phyloP scores from a whole-genome alignment of 2,329 filamentous ascomycete genomes.

The Westerdykella aurantiaca region DNA sequence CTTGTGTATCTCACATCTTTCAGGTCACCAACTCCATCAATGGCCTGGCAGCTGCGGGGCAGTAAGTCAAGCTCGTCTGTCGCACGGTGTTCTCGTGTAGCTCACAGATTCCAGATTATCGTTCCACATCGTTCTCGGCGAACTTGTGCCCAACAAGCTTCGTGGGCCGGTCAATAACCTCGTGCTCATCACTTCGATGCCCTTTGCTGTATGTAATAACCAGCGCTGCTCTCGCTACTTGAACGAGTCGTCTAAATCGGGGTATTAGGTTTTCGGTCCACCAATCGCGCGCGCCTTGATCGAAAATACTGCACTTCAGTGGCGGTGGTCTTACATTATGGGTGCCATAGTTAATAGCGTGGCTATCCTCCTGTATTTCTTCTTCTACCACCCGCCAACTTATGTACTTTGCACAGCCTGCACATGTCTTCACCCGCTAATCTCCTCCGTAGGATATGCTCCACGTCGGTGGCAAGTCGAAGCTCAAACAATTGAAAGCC shows the following conservation, averaged over 20 bases:
- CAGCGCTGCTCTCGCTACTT: too few species aligned
- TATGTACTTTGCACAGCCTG: slow-evolving; percentile 16
- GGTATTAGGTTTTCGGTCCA: slow-evolving; percentile 17
- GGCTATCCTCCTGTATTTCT: slow-evolving; percentile 26
- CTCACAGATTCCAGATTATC: slow-evolving; percentile 15
- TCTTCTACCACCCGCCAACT: slow-evolving; percentile 35
- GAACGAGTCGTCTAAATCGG: too few species aligned
- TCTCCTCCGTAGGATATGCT: slow-evolving; percentile 24
- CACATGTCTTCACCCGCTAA: neutral
- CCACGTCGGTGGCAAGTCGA: slow-evolving; percentile 30
- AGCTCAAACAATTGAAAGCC: slow-evolving; percentile 29
- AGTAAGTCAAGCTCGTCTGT: slow-evolving; percentile 4
- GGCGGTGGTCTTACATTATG: slow-evolving; percentile 30
- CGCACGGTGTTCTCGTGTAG: too few species aligned
- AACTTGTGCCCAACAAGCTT: slow-evolving; percentile 33
- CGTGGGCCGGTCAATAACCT: slow-evolving; percentile 34
- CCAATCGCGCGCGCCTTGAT: slow-evolving; percentile 26
- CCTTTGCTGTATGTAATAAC: slow-evolving; percentile 14
- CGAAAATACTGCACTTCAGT: slow-evolving; percentile 25
- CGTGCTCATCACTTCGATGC: slow-evolving; percentile 24
- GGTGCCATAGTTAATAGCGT: slow-evolving; percentile 26
- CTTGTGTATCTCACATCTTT: slow-evolving; percentile 1
- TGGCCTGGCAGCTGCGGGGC: slow-evolving; percentile 35
- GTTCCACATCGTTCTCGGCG: slow-evolving; percentile 35
- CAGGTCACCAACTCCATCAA: slow-evolving; percentile 30